phyloP scores from a whole-genome alignment of 169 alveolate species.

The Cardiosporidium cionae region DNA sequence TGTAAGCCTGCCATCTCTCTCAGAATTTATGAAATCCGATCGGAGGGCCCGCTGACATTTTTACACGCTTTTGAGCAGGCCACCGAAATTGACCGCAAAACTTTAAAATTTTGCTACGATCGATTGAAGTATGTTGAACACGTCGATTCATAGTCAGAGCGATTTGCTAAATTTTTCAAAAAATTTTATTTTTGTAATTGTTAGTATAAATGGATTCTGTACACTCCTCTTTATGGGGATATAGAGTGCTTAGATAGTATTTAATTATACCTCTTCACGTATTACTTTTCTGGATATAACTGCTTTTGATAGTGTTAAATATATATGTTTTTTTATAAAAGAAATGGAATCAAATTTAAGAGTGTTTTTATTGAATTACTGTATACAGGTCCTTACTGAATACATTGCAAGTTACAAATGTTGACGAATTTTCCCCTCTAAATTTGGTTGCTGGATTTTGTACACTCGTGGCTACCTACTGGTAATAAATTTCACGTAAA shows the following conservation, averaged over 20 bases:
- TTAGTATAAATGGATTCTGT: no score
- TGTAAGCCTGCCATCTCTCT: no score
- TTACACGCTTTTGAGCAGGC: conserved; percentile 60
- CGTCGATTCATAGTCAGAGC: no score
- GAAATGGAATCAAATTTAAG: no score
- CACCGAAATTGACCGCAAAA: conserved; percentile 57
- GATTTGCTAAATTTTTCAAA: no score
- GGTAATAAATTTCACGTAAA: no score
- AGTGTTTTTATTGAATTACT: background rate
- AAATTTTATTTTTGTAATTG: no score
- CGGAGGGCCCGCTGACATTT: conserved; percentile 87
- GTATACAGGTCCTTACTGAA: conserved; percentile 41
- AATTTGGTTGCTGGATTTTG: conserved; percentile 73
- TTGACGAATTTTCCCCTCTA: conserved; percentile 48
- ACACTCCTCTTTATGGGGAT: no score
- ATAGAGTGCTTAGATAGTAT: no score
- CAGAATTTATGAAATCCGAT: conserved; percentile 61
- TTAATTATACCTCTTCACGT: no score
- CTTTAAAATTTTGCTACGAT: conserved; percentile 65
- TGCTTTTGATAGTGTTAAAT: background rate
- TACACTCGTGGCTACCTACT: conserved; percentile 83
- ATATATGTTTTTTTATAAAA: background rate
- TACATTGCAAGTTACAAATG: conserved; percentile 51
- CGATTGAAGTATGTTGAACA: conserved; percentile 39
- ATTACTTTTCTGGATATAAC: background rate